Conservation (phyloP, 331 rosid genomes). For the Dryas integrifolia region DNA sequence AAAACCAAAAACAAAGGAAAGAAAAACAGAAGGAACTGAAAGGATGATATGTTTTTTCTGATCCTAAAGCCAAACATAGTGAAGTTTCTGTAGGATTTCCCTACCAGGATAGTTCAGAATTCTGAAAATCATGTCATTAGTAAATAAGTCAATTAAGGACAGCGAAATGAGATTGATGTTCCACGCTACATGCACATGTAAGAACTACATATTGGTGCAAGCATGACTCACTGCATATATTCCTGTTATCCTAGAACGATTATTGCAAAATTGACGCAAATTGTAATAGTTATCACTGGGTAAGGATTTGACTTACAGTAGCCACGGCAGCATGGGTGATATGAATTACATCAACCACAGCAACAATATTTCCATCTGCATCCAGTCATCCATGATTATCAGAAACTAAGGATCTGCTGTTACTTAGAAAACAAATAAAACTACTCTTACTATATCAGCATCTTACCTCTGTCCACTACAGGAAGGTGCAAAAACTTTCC, state of each 20-base stretch:
- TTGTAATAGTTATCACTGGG: slow-evolving; percentile 6
- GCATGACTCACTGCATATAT: not conserved
- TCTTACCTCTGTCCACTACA: slow-evolving; percentile 73
- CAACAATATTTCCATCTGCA: slow-evolving; percentile 75
- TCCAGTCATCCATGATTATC: slow-evolving; percentile 26
- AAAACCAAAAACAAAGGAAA: not conserved
- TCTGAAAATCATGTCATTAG: not conserved
- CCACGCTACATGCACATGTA: not conserved
- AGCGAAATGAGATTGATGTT: not conserved
- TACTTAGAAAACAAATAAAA: not conserved
- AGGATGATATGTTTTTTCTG: not conserved
- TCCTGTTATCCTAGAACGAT: not conserved
- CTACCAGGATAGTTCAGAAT: not conserved
- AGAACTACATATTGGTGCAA: not conserved
- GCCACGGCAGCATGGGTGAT: slow-evolving; percentile 95
- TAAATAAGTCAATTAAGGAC: not conserved
- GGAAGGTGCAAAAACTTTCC: slow-evolving; percentile 96
- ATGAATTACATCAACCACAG: slow-evolving; percentile 79
- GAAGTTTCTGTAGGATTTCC: slow-evolving; percentile 6
- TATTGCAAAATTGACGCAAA: not conserved
- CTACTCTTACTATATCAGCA: not conserved
- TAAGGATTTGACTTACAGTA: slow-evolving; percentile 61
- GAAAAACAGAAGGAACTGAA: not conserved
- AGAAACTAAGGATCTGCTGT: slow-evolving; percentile 20
- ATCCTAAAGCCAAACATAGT: not conserved